phyloP scores from a whole-genome alignment of 306 rosid genomes.

The Quillaja saponaria region DNA sequence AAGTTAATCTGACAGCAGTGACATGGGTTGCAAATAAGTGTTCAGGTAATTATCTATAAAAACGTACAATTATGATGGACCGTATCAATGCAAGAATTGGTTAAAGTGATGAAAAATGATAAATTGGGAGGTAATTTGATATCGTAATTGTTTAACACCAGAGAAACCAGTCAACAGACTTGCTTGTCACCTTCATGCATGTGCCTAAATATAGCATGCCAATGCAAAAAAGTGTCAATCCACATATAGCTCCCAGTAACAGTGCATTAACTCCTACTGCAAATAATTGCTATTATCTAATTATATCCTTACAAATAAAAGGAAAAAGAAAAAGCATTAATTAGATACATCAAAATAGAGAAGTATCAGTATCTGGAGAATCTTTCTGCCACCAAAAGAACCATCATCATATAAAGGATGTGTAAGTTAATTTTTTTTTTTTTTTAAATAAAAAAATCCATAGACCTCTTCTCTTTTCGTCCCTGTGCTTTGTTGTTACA shows the following conservation, averaged over 20 bases:
- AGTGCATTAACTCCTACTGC: background rate
- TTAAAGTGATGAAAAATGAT: background rate
- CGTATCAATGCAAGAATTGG: conserved; percentile 16
- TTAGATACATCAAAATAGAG: background rate
- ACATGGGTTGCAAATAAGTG: conserved; percentile 6
- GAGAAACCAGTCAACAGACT: conserved; percentile 5
- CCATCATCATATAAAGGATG: conserved; percentile 6
- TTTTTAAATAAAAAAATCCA: background rate
- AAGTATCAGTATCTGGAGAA: background rate
- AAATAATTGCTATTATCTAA: background rate
- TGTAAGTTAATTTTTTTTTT: background rate
- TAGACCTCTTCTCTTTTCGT: conserved; percentile 10
- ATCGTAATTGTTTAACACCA: background rate
- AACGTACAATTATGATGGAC: conserved; percentile 3
- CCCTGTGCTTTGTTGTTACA: conserved; percentile 11
- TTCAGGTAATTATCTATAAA: conserved; percentile 13
- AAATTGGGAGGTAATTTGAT: background rate
- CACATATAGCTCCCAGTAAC: background rate
- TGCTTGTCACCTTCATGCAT: background rate
- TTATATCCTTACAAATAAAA: conserved; percentile 11
- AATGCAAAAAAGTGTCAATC: background rate
- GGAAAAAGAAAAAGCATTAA: conserved; percentile 9
- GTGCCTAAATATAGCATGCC: background rate
- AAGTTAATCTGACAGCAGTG: conserved; percentile 5
- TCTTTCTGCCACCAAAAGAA: background rate